Evolutionary conservation across 2,329 filamentous ascomycete genomes (phyloP).

Genomic region (Botrytis fabae): DNA sequence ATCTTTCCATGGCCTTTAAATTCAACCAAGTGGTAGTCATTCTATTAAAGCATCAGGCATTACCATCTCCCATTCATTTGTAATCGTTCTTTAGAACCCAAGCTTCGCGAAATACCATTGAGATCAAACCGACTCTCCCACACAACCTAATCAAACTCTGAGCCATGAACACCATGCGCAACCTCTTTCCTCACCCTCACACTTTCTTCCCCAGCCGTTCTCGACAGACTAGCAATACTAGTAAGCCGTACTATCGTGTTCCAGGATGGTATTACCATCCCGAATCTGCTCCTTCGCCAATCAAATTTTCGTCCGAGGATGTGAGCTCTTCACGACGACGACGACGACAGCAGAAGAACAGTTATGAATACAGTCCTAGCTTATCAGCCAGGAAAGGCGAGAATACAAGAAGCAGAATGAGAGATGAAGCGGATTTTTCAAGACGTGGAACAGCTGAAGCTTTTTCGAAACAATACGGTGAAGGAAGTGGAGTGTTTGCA

Average conservation of each 20-base stretch:
- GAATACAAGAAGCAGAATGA: not conserved
- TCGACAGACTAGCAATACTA: not conserved
- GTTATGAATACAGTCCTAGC: not conserved
- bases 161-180: not conserved
- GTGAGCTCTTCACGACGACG: not conserved
- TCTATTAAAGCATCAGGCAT: not conserved
- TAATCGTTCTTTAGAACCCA: not conserved
- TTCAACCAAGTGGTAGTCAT: not conserved
- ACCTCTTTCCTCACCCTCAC: not conserved
- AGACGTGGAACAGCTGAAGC: not conserved
- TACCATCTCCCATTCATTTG: not conserved
- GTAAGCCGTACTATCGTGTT: not conserved
- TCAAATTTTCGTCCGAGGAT: not conserved
- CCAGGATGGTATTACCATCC: not conserved
- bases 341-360: not conserved
- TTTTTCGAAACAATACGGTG: not conserved
- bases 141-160: too few relatives aligned
- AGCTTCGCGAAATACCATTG: not conserved
- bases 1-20: not conserved
- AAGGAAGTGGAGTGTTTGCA: not conserved
- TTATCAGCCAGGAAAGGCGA: not conserved
- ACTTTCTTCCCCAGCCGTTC: not conserved
- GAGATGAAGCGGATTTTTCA: not conserved
- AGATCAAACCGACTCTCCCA: not conserved
- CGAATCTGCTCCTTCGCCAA: not conserved